Evolutionary conservation across 768 basidiomycete genomes (phyloP).

Genomic region (Leccinum pellstonianum): DNA sequence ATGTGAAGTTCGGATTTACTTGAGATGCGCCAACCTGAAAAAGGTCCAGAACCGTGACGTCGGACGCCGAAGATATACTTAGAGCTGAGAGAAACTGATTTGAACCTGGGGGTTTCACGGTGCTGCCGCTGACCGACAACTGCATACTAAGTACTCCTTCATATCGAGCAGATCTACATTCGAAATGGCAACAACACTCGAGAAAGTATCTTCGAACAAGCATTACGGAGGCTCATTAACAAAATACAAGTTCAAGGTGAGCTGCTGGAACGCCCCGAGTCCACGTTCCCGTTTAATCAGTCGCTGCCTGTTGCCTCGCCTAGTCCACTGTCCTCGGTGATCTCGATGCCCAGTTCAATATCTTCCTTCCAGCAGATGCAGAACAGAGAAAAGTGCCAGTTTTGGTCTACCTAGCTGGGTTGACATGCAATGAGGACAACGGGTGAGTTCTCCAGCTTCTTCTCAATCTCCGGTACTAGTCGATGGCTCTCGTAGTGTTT

Average conservation of each 20-base stretch:
- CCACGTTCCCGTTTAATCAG: background rate
- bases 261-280: slow-evolving; percentile 1
- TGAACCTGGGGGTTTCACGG: background rate
- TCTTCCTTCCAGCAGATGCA: slow-evolving; percentile 77
- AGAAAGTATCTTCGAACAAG: slow-evolving; percentile 74
- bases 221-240: slow-evolving; percentile 75
- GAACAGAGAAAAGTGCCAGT: slow-evolving; percentile 59
- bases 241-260: slow-evolving; percentile 86
- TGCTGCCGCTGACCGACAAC: background rate
- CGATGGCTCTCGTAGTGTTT: background rate
- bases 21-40: background rate
- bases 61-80: slow-evolving; percentile 9
- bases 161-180: background rate
- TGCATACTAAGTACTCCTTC: background rate
- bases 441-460: slow-evolving; percentile 49
- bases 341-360: slow-evolving; percentile 75
- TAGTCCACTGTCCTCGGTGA: slow-evolving; percentile 74
- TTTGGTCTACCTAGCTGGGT: slow-evolving; percentile 83
- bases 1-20: background rate
- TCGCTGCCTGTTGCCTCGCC: background rate
- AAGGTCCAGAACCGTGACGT: background rate
- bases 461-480: background rate
- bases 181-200: slow-evolving; percentile 39
- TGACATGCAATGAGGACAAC: slow-evolving; percentile 92
- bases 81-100: slow-evolving; percentile 2